Percentiles rank a stretch among this genome's conserved stretches.
Conservation (phyloP, 176 grass and related monocot species). For the Avena insularis region DNA sequence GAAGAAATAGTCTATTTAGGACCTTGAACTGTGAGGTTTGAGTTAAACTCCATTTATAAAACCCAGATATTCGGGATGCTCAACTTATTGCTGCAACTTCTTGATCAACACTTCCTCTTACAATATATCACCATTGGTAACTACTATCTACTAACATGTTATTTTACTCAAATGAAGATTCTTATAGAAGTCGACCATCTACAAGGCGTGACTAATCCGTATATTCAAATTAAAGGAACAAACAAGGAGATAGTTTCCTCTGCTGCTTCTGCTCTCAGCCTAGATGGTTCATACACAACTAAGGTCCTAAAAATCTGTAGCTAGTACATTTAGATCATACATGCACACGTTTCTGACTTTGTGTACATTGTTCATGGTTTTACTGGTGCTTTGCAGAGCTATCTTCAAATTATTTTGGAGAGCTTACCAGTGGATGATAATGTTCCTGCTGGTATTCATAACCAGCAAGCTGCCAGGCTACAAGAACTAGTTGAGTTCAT, state of each 20-base stretch:
- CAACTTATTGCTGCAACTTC: background rate
- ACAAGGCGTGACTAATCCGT: constrained; percentile 72
- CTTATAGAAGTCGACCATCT: constrained; percentile 98
- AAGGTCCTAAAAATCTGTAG: constrained; percentile 65
- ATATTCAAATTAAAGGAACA: constrained; percentile 97
- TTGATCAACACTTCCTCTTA: constrained; percentile 14
- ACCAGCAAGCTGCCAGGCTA: constrained; percentile 90
- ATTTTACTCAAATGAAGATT: constrained; percentile 66
- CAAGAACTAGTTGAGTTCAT: constrained; percentile 95
- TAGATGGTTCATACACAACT: constrained; percentile 93
- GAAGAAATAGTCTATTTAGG: background rate
- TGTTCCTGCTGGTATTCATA: constrained; percentile 71
- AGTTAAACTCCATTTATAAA: background rate
- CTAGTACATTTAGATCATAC: constrained; percentile 36
- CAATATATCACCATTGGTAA: constrained; percentile 29
- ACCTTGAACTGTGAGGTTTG: background rate
- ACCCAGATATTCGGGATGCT: background rate
- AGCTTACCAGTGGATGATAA: constrained; percentile 74
- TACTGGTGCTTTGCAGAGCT: constrained; percentile 58
- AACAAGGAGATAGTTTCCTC: constrained; percentile 88
- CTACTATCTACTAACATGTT: constrained; percentile 34
- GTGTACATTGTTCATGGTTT: constrained; percentile 38
- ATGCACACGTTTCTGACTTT: background rate
- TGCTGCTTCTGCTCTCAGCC: constrained; percentile 79
- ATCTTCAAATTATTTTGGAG: constrained; percentile 99